These are phyloP conservation scores for Candida vartiovaarae DNA, from an alignment of 805 yeast species.

Conservation along the genomic window DNA sequence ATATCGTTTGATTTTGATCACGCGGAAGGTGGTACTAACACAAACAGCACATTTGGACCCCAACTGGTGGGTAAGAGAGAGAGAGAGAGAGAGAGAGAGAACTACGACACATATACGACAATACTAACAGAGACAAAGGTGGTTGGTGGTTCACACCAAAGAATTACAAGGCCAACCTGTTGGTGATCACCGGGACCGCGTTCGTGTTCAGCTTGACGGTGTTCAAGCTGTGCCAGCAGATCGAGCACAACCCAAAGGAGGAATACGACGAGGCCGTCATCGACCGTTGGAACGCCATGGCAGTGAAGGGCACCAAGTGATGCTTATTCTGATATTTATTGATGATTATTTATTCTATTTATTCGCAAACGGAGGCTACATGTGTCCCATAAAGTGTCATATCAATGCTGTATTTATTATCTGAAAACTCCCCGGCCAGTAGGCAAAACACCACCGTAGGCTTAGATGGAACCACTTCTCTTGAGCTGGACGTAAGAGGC, in stretches of 20 bases:
- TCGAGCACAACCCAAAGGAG: conserved; percentile 13
- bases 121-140: conserved; percentile 17
- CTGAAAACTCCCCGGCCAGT: background rate
- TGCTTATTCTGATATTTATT: background rate
- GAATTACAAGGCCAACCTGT: conserved; percentile 17
- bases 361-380: too few relatives aligned
- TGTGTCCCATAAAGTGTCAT: too few relatives aligned
- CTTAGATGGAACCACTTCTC: conserved; percentile 63
- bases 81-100: too few relatives aligned
- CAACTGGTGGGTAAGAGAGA: conserved; percentile 17
- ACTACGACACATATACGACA: background rate
- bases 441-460: background rate
- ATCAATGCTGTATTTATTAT: background rate
- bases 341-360: too few relatives aligned
- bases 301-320: conserved; percentile 10
- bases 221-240: conserved; percentile 13
- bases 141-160: conserved; percentile 24
- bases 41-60: conserved; percentile 22
- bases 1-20: background rate
- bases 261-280: conserved; percentile 17
- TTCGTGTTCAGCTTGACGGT: conserved; percentile 11
- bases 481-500: conserved; percentile 75
- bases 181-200: conserved; percentile 10
- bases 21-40: conserved; percentile 1
- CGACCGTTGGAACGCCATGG: conserved; percentile 20